phyloP scores from a whole-genome alignment of 805 yeast species.

The Saccharomycopsis capsularis region DNA sequence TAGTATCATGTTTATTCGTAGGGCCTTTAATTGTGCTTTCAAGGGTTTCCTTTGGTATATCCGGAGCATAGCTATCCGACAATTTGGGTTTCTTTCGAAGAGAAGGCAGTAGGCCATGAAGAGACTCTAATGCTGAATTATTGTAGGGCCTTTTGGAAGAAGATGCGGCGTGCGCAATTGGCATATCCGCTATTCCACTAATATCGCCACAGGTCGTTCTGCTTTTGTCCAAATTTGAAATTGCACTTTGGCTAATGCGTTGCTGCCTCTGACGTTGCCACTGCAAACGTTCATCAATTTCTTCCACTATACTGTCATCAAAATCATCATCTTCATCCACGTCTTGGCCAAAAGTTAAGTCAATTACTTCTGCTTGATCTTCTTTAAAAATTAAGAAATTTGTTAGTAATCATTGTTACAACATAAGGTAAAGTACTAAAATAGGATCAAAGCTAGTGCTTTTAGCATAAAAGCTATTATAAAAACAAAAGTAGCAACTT shows the following conservation, averaged over 20 bases:
- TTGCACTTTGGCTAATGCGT: neutral
- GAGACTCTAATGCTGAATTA: neutral
- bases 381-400: neutral
- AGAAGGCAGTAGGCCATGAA: neutral
- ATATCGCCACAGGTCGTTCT: too few species aligned
- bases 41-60: neutral
- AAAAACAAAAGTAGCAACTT: conserved; percentile 5
- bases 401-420: neutral
- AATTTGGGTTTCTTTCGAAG: neutral
- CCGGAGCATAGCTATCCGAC: neutral
- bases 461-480: neutral
- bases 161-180: neutral
- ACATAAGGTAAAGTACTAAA: too few species aligned
- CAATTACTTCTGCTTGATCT: conserved; percentile 10
- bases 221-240: too few species aligned
- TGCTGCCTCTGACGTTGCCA: neutral
- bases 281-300: conserved; percentile 3
- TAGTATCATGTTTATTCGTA: neutral
- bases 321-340: conserved; percentile 14
- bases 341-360: conserved; percentile 13
- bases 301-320: conserved; percentile 15
- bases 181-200: too few species aligned
- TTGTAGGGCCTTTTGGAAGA: neutral
- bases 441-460: too few species aligned
- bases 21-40: neutral